A percentile compares a stretch with the other conserved stretches of the same genome.
Evolutionary conservation across 768 basidiomycete genomes (phyloP).

Genomic region (Boletus fagicola): DNA sequence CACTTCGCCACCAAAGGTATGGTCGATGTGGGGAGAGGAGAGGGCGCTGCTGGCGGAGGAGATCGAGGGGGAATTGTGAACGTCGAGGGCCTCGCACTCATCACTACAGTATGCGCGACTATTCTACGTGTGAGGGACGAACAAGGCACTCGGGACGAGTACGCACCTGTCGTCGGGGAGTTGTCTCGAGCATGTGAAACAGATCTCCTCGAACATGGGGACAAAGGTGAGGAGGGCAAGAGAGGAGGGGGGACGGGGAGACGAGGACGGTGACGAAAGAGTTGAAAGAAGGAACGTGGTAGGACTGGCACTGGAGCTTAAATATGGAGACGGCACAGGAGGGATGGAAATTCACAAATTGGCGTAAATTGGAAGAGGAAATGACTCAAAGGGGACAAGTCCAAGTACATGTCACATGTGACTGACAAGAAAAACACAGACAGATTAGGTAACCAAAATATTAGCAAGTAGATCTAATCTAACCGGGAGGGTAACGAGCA

Average conservation of each 20-base stretch:
- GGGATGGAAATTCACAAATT: constrained; percentile 38
- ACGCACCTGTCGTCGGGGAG: constrained; percentile 62
- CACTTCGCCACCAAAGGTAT: constrained; percentile 55
- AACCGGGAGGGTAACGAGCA: neutral
- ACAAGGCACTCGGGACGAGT: constrained; percentile 13
- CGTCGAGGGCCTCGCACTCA: constrained; percentile 60
- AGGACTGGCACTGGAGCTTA: constrained; percentile 24
- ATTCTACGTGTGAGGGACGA: constrained; percentile 26
- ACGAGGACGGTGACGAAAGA: constrained; percentile 11
- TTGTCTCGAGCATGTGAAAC: constrained; percentile 68
- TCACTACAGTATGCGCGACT: constrained; percentile 73
- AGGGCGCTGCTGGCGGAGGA: constrained; percentile 65
- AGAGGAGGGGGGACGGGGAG: neutral
- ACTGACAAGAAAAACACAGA: constrained; percentile 2
- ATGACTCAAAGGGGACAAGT: constrained; percentile 36
- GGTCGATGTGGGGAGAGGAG: constrained; percentile 62
- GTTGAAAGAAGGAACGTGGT: constrained; percentile 20
- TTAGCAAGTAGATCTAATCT: constrained; percentile 12
- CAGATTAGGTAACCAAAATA: neutral
- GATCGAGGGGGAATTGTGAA: constrained; percentile 59
- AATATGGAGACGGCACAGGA: constrained; percentile 39
- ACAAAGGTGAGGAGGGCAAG: constrained; percentile 1
- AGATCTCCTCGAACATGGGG: constrained; percentile 77
- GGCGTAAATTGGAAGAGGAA: constrained; percentile 28
- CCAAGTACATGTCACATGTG: constrained; percentile 26